phyloP scores from a whole-genome alignment of 441 rosid species.

The Euphorbia celastroides region DNA sequence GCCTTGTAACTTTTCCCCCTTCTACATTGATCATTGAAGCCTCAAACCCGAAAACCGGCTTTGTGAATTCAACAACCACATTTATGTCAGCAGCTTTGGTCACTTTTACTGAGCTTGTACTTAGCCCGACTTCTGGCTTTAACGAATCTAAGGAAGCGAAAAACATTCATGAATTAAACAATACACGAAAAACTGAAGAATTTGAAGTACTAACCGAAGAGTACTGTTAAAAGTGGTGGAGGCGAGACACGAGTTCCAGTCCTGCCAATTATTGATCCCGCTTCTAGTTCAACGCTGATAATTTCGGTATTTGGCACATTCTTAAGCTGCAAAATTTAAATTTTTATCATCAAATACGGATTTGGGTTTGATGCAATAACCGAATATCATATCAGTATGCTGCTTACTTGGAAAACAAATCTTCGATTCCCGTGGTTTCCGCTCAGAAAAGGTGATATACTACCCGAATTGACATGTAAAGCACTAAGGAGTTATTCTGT shows the following conservation, averaged over 20 bases:
- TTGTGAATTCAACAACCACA: constrained; percentile 43
- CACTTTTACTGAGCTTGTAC: constrained; percentile 35
- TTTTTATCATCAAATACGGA: constrained; percentile 4
- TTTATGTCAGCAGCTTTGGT: constrained; percentile 36
- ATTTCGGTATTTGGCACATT: constrained; percentile 33
- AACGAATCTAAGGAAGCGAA: constrained; percentile 29
- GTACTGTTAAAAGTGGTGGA: constrained; percentile 32
- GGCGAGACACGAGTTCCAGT: constrained; percentile 41
- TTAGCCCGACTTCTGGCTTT: constrained; percentile 38
- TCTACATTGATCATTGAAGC: constrained; percentile 37
- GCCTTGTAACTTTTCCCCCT: constrained; percentile 59
- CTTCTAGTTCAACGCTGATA: constrained; percentile 36
- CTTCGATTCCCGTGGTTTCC: constrained; percentile 38
- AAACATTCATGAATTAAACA: constrained; percentile 18
- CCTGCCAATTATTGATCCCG: constrained; percentile 32
- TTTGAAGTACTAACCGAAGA: constrained; percentile 32
- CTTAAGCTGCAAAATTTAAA: constrained; percentile 34
- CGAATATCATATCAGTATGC: not conserved
- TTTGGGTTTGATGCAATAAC: not conserved
- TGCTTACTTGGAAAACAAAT: constrained; percentile 41
- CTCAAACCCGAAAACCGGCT: constrained; percentile 56
- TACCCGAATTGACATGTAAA: constrained; percentile 31
- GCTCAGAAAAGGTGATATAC: constrained; percentile 22
- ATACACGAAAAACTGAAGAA: not conserved
- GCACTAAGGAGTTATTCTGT: constrained; percentile 39